These are phyloP conservation scores for Lotmaria passim DNA, from an alignment of 208 protist genomes.

Conservation along the genomic window DNA sequence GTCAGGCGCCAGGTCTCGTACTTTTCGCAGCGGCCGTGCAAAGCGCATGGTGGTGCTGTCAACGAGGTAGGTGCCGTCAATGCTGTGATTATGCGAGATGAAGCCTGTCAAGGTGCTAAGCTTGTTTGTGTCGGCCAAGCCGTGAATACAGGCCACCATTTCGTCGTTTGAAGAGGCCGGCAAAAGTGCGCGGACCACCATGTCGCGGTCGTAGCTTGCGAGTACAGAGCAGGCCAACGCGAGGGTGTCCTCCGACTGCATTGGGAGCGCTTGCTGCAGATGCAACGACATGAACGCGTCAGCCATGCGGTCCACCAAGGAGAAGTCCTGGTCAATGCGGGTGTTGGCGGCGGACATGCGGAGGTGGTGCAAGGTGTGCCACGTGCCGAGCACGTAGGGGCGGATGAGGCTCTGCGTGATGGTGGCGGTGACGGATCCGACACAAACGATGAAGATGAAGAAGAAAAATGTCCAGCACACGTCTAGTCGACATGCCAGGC, in stretches of 20 bases:
- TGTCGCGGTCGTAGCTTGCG: conserved; percentile 1
- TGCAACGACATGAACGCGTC: no score
- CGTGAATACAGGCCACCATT: conserved; percentile 5
- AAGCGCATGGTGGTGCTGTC: conserved; percentile 14
- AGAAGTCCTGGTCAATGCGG: no score
- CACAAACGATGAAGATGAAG: not conserved
- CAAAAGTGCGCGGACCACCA: no score
- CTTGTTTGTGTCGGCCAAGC: not conserved
- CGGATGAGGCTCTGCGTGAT: not conserved
- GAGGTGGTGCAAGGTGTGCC: not conserved
- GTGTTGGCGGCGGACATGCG: no score
- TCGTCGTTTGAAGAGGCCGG: no score
- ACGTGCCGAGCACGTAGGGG: no score
- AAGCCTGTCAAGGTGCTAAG: no score
- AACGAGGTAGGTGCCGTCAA: conserved; percentile 14
- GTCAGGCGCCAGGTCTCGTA: no score
- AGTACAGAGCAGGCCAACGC: conserved; percentile 6
- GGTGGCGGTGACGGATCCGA: not conserved
- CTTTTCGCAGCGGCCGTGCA: not conserved
- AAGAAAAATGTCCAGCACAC: not conserved
- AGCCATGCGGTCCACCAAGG: no score
- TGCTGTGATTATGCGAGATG: conserved; percentile 5
- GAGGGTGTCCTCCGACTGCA: conserved; percentile 1
- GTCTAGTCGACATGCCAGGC: not conserved
- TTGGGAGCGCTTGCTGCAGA: not conserved